Base-by-base conservation (phyloP, 495 filamentous ascomycete genomes). In the Xylaria scruposa region DNA sequence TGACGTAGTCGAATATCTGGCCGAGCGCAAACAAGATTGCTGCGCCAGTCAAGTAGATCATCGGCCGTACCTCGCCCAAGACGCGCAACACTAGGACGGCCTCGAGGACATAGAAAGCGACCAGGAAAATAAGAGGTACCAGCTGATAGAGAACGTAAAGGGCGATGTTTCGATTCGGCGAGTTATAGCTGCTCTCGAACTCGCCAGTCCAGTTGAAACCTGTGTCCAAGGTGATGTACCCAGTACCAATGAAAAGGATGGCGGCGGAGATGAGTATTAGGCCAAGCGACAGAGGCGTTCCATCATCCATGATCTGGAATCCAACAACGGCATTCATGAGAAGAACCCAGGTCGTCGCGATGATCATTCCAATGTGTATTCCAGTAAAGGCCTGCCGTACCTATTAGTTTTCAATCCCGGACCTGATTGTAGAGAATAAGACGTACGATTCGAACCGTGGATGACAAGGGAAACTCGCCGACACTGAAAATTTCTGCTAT, bases 401-500 rank as follows among this genome's bases (percentile, higher is more conserved):
- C 9, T 36, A 60, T 78, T 70, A 78, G 75, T 70, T 56, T 19
- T 5, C 47, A 46, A 24, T 4, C 38, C 1, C 24, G n/a, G 15
- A n/a, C 33, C 19, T 9, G 63, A 54, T 51, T 4, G 13, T 58
- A 1, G 33, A 17, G 31, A 38, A 7, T 60, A 56, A 64, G 64
- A 83, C 89, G 74, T 86, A 92, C 91, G 72, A 90, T 82, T 75
- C 93, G 90, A 60, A 93, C 93, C 51, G 79, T 87, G 46, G 82
- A 82, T 63, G 85, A 79, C 24, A 98, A 80, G 8, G 94, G 94
- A 78, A 99, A 94, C 61, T 91, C 92, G 70, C 96, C 96, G 33
- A 98, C 89, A 2, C 93, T 93, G 81, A 99, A 97, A 75, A 99
- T 97, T 78, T 99, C 96, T 79, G 94, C 97, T 75, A 99, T 94